Percentiles rank a stretch among this genome's conserved stretches.
These are phyloP conservation scores for Ogataea saltuana DNA, from an alignment of 805 yeast species.

Conservation along the genomic window DNA sequence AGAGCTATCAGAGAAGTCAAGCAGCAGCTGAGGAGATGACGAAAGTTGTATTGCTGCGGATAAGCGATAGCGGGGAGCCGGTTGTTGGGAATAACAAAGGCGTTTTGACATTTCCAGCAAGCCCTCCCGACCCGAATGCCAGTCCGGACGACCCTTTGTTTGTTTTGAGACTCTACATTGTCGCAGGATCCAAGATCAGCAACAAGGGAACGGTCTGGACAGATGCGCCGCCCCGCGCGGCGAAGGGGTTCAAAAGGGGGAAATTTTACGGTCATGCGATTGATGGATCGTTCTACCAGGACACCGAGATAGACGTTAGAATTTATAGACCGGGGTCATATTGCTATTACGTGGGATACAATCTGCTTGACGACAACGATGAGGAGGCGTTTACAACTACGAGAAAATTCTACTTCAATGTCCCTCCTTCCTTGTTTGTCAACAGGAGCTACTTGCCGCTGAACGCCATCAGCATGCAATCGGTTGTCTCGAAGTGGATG, in stretches of 20 bases:
- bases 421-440: slow-evolving; percentile 71
- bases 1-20: no score
- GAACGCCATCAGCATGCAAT: slow-evolving; percentile 77
- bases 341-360: slow-evolving; percentile 68
- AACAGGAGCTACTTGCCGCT: slow-evolving; percentile 61
- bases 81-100: slow-evolving; percentile 42
- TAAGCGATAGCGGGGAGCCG: slow-evolving; percentile 52
- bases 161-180: slow-evolving; percentile 58
- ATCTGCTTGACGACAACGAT: slow-evolving; percentile 32
- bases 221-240: slow-evolving; percentile 58
- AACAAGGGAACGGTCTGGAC: slow-evolving; percentile 73
- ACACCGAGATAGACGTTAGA: slow-evolving; percentile 58
- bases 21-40: no score
- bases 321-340: slow-evolving; percentile 78
- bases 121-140: slow-evolving; percentile 37
- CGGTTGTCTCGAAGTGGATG: slow-evolving; percentile 90
- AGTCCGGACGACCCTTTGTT: slow-evolving; percentile 42
- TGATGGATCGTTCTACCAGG: slow-evolving; percentile 60
- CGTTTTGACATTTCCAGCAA: slow-evolving; percentile 52
- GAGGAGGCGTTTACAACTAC: slow-evolving; percentile 45
- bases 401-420: slow-evolving; percentile 68
- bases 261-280: slow-evolving; percentile 53
- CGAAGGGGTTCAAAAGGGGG: slow-evolving; percentile 53
- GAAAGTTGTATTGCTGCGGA: slow-evolving; percentile 45
- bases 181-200: slow-evolving; percentile 74